Evolutionary conservation across 176 grass and related monocot species (phyloP).

Genomic region (Oryza australiensis): DNA sequence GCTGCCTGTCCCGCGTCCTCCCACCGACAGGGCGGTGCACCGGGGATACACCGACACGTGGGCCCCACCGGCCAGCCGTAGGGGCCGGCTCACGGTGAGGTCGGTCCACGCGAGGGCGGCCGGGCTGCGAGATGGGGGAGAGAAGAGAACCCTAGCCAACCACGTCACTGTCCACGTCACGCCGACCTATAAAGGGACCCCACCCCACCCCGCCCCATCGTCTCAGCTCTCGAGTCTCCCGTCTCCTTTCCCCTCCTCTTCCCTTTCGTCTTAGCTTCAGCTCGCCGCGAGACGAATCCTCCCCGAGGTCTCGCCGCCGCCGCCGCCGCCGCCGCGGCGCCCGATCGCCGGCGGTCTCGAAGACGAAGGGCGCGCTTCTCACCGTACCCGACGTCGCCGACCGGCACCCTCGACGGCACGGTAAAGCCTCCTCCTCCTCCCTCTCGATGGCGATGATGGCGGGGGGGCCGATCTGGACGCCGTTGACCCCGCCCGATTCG

Average conservation of each 20-base stretch:
- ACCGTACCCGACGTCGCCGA: neutral
- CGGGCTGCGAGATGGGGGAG: neutral
- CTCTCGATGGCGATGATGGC: neutral
- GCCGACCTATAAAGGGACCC: slow-evolving; percentile 19
- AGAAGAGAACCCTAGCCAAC: slow-evolving; percentile 42
- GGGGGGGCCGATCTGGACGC: slow-evolving; percentile 37
- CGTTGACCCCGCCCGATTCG: slow-evolving; percentile 43
- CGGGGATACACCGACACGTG: neutral
- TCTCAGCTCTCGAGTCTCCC: neutral
- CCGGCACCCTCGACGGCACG: neutral
- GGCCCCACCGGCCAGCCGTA: neutral
- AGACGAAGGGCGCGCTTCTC: too few relatives aligned
- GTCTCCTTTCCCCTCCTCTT: neutral
- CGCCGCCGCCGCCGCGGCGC: neutral
- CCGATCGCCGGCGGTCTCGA: neutral
- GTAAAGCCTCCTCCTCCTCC: slow-evolving; percentile 11
- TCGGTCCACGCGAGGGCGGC: slow-evolving; percentile 13
- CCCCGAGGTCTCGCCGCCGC: neutral
- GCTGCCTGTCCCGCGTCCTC: neutral
- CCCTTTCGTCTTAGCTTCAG: slow-evolving; percentile 15
- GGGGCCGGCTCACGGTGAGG: neutral
- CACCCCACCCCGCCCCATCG: neutral
- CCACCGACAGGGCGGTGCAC: neutral
- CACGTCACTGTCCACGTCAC: slow-evolving; percentile 61
- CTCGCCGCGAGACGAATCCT: slow-evolving; percentile 31